phyloP scores from a whole-genome alignment of 2,329 filamentous ascomycete species.

The Colletotrichum sp. region DNA sequence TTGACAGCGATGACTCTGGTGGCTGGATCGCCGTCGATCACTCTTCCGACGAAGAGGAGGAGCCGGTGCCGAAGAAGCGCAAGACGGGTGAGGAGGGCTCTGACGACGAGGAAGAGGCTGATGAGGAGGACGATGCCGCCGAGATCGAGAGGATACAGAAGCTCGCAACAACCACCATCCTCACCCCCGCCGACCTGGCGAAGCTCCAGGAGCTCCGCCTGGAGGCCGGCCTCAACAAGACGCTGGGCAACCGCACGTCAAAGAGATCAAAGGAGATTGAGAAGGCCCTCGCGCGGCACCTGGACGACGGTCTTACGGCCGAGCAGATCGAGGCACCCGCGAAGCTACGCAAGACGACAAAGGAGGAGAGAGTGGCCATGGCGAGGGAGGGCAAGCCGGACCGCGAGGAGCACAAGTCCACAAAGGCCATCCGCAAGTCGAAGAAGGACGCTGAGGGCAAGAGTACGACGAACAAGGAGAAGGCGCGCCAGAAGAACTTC shows the following conservation, averaged over 20 bases:
- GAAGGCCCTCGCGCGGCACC: constrained; percentile 63
- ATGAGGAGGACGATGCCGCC: constrained; percentile 48
- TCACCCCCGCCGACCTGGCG: constrained; percentile 94
- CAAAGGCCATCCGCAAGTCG: constrained; percentile 81
- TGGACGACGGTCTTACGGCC: constrained; percentile 88
- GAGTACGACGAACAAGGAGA: constrained; percentile 97
- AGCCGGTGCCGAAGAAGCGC: constrained; percentile 59
- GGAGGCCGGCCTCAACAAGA: constrained; percentile 72
- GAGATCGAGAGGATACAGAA: constrained; percentile 64
- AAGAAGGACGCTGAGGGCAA: constrained; percentile 91
- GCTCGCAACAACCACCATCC: constrained; percentile 89
- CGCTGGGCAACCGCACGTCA: constrained; percentile 45
- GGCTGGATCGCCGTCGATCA: constrained; percentile 96
- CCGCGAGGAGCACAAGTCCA: constrained; percentile 82
- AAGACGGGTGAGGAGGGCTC: constrained; percentile 29
- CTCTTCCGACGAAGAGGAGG: constrained; percentile 80
- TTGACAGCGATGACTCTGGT: constrained; percentile 72
- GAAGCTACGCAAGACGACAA: constrained; percentile 80
- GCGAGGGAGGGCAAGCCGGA: constrained; percentile 83
- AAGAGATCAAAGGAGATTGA: constrained; percentile 49
- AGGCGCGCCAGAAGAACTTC: constrained; percentile 97
- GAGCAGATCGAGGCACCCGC: constrained; percentile 90
- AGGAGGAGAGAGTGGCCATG: constrained; percentile 85
- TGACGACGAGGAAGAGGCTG: constrained; percentile 31
- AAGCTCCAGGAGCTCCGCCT: constrained; percentile 90